Conservation (phyloP, 148 eudicot species). For the Rhododendron griersonianum region DNA sequence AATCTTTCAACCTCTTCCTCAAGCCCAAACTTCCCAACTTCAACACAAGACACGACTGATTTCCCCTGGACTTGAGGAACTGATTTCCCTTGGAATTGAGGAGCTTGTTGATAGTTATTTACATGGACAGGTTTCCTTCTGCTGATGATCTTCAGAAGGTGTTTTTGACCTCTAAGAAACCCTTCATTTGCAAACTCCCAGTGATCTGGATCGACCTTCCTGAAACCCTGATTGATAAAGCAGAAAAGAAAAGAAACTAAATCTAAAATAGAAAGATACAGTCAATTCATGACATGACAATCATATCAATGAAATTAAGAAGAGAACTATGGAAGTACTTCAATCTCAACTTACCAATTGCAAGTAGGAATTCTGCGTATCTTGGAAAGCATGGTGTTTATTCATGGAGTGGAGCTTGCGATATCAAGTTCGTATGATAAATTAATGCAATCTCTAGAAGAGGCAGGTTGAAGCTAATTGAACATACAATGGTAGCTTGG, state of each 20-base stretch:
- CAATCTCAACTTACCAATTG: not conserved
- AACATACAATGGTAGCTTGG: not conserved
- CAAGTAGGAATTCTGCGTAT: not conserved
- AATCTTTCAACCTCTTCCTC: constrained; percentile 72
- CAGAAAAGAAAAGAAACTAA: constrained; percentile 14
- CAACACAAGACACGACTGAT: constrained; percentile 45
- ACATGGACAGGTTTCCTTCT: constrained; percentile 63
- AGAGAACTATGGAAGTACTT: not conserved
- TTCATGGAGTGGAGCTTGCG: not conserved
- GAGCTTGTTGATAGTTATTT: constrained; percentile 27
- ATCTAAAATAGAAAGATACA: constrained; percentile 10
- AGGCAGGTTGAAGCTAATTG: not conserved
- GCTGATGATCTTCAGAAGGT: constrained; percentile 56
- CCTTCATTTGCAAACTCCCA: constrained; percentile 79
- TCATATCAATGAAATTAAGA: not conserved
- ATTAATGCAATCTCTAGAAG: not conserved
- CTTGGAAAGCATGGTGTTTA: not conserved
- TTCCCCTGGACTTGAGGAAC: constrained; percentile 37
- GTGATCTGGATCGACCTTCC: constrained; percentile 70
- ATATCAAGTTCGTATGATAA: not conserved
- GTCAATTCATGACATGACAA: constrained; percentile 5
- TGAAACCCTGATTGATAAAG: constrained; percentile 53
- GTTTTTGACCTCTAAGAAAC: constrained; percentile 69
- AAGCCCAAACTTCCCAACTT: constrained; percentile 61
- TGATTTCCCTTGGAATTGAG: constrained; percentile 39